phyloP scores from a whole-genome alignment of 257 asterid genomes.

The Leptodermis oblonga region DNA sequence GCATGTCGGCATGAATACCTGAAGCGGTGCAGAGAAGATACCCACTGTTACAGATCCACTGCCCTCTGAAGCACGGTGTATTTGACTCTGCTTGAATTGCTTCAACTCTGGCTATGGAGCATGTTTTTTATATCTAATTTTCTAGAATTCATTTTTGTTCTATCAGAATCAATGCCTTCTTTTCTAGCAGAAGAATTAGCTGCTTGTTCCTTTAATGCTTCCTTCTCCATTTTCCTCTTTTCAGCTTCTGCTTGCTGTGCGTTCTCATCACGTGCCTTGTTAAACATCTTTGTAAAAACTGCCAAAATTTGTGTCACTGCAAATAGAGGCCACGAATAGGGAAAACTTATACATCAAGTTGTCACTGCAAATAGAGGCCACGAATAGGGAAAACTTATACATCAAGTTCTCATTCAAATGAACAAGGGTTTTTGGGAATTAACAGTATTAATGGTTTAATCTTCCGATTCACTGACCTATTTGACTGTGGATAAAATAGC shows the following conservation, averaged over 20 bases:
- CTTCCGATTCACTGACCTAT: not conserved
- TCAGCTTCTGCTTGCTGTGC: constrained; percentile 81
- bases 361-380: constrained; percentile 41
- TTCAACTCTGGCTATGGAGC: constrained; percentile 31
- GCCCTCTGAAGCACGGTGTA: not conserved
- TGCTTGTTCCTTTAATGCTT: constrained; percentile 80
- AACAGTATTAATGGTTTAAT: not conserved
- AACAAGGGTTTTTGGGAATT: not conserved
- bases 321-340: constrained; percentile 17
- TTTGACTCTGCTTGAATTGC: not conserved
- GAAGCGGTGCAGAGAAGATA: not conserved
- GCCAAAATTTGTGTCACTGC: constrained; percentile 89
- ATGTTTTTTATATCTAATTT: constrained; percentile 33
- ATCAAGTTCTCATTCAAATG: not conserved
- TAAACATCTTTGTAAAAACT: constrained; percentile 78
- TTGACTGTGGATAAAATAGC: not conserved
- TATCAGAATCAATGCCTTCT: constrained; percentile 63
- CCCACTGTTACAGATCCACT: not conserved
- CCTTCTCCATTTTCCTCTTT: constrained; percentile 88
- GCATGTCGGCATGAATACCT: not conserved
- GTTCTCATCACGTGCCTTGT: constrained; percentile 83
- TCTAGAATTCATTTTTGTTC: constrained; percentile 34
- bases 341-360: constrained; percentile 1
- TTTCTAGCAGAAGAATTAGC: constrained; percentile 67
- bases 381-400: constrained; percentile 6